Evolutionary conservation across 2,329 filamentous ascomycete species (phyloP).

Genomic region (Calycina marina): DNA sequence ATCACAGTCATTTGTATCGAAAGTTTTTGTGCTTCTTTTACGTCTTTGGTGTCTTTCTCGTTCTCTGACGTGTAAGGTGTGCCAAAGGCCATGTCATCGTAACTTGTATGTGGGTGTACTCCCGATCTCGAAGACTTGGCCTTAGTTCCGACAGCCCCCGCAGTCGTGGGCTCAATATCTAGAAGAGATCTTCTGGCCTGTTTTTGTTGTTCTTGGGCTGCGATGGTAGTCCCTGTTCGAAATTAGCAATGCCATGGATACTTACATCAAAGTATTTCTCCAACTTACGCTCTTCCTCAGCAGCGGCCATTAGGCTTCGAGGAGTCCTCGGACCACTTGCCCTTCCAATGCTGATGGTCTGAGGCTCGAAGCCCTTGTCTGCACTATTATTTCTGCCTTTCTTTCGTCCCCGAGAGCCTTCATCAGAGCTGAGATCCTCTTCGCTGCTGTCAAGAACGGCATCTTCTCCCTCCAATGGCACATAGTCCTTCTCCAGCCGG

Average conservation of each 20-base stretch:
- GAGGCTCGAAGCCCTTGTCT: conserved; percentile 23
- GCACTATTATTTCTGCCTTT: conserved; percentile 18
- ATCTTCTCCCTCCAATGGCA: conserved; percentile 15
- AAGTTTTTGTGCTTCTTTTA: conserved; percentile 77
- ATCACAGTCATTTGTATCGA: conserved; percentile 69
- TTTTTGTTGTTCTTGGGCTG: conserved; percentile 1
- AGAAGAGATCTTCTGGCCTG: conserved; percentile 21
- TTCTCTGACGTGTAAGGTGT: conserved; percentile 67
- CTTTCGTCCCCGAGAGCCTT: conserved; percentile 48
- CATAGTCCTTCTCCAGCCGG: conserved; percentile 20
- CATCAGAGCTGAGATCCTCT: conserved; percentile 40
- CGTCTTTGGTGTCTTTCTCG: conserved; percentile 70
- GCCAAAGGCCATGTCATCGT: conserved; percentile 41
- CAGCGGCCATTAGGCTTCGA: conserved; percentile 54
- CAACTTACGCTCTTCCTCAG: conserved; percentile 63
- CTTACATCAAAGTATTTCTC: not conserved
- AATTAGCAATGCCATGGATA: not conserved
- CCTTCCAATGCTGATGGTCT: conserved; percentile 22
- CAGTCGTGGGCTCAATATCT: conserved; percentile 53
- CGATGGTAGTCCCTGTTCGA: not conserved
- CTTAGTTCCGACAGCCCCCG: conserved; percentile 46
- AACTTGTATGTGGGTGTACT: conserved; percentile 74
- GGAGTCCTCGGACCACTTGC: conserved; percentile 29
- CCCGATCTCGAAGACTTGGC: conserved; percentile 37
- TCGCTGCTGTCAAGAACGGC: conserved; percentile 20